phyloP scores from a whole-genome alignment of 2,329 filamentous ascomycete species.

The Calonectria pauciramosa region DNA sequence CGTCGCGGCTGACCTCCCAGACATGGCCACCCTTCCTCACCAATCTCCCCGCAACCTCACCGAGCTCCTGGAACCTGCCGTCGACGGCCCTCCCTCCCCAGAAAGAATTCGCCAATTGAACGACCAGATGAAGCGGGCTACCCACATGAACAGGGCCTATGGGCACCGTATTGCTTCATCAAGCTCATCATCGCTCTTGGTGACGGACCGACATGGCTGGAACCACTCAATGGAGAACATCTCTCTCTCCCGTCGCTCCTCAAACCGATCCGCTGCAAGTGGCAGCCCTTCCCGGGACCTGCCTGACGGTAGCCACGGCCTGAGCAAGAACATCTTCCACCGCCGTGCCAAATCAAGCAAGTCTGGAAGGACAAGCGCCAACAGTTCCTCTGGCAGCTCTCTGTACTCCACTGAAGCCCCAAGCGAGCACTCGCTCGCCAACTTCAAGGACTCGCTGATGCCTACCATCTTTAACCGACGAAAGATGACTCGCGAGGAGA shows the following conservation, averaged over 20 bases:
- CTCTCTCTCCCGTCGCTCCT: slow-evolving; percentile 68
- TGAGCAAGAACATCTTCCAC: slow-evolving; percentile 72
- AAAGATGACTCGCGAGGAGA: slow-evolving; percentile 55
- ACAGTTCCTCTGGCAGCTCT: slow-evolving; percentile 63
- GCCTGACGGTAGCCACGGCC: slow-evolving; percentile 71
- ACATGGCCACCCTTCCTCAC: slow-evolving; percentile 31
- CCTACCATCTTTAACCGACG: slow-evolving; percentile 67
- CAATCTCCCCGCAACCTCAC: slow-evolving; percentile 46
- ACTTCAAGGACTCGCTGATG: slow-evolving; percentile 61
- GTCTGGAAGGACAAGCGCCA: slow-evolving; percentile 59
- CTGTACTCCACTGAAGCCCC: slow-evolving; percentile 61
- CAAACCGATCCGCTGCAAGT: slow-evolving; percentile 67
- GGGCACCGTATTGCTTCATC: slow-evolving; percentile 62
- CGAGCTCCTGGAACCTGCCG: slow-evolving; percentile 68
- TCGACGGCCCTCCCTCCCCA: slow-evolving; percentile 73
- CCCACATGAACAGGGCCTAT: slow-evolving; percentile 53
- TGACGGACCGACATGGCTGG: slow-evolving; percentile 61
- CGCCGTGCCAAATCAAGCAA: slow-evolving; percentile 63
- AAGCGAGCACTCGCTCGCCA: slow-evolving; percentile 49
- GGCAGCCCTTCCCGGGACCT: slow-evolving; percentile 67
- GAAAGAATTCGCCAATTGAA: slow-evolving; percentile 70
- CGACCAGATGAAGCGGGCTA: slow-evolving; percentile 70
- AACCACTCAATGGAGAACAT: slow-evolving; percentile 63
- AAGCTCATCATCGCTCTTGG: slow-evolving; percentile 66
- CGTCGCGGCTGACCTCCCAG: slow-evolving; percentile 2